phyloP scores from a whole-genome alignment of 164 flowering plant genomes.

The Macadamia integrifolia region DNA sequence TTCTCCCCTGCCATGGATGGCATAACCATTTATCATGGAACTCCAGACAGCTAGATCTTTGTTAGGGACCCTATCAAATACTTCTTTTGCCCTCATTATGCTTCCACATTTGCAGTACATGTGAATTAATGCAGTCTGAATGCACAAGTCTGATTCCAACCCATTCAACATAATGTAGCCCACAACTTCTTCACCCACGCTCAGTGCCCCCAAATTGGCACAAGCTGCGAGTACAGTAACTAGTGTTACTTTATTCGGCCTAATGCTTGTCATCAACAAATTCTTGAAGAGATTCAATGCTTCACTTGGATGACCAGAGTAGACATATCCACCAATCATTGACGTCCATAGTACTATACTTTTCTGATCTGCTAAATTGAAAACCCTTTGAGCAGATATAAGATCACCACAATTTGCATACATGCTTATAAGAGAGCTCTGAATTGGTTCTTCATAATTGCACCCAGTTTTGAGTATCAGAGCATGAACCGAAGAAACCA shows the following conservation, averaged over 20 bases:
- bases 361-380: slow-evolving; percentile 20
- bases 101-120: slow-evolving; percentile 42
- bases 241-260: slow-evolving; percentile 30
- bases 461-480: slow-evolving; percentile 27
- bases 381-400: slow-evolving; percentile 21
- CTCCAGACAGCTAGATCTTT: slow-evolving; percentile 40
- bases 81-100: slow-evolving; percentile 24
- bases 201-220: slow-evolving; percentile 38
- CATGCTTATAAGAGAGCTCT: slow-evolving; percentile 24
- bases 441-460: slow-evolving; percentile 15
- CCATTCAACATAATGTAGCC: slow-evolving; percentile 21
- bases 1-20: slow-evolving; percentile 32
- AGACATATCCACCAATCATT: slow-evolving; percentile 34
- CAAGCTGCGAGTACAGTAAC: slow-evolving; percentile 32
- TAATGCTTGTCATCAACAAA: slow-evolving; percentile 13
- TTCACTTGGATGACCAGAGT: slow-evolving; percentile 23
- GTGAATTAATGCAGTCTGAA: slow-evolving; percentile 35
- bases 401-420: slow-evolving; percentile 32
- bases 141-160: slow-evolving; percentile 19
- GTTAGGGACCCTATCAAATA: slow-evolving; percentile 20
- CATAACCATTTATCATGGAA: slow-evolving; percentile 38
- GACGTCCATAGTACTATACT: slow-evolving; percentile 34
- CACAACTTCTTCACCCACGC: slow-evolving; percentile 27
- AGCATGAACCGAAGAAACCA: slow-evolving; percentile 28
- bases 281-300: slow-evolving; percentile 29